phyloP scores from a whole-genome alignment of 129 eudicot genomes.

The Scalesia atractyloides region DNA sequence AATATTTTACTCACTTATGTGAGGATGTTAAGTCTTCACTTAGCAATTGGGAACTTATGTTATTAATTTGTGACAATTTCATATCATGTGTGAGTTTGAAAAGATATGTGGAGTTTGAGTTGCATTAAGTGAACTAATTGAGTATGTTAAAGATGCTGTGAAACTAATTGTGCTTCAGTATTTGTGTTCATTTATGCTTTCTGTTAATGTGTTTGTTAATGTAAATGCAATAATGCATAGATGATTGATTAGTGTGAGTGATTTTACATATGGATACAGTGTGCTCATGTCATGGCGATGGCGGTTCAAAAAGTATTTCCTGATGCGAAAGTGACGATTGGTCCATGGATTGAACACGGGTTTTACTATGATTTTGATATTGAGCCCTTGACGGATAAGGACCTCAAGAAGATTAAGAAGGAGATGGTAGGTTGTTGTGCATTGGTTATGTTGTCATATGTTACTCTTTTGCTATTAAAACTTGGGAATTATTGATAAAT shows the following conservation, averaged over 20 bases:
- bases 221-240: background rate
- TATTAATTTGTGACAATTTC: background rate
- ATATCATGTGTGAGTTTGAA: too few species aligned
- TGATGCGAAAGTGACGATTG: slow-evolving; percentile 95
- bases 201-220: background rate
- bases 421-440: slow-evolving; percentile 79
- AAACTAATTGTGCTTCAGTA: background rate
- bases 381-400: slow-evolving; percentile 91
- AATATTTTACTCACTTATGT: background rate
- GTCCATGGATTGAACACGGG: slow-evolving; percentile 99
- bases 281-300: slow-evolving; percentile 99
- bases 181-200: slow-evolving; percentile 2
- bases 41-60: slow-evolving; percentile 4
- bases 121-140: background rate
- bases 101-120: slow-evolving; percentile 9
- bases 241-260: slow-evolving; percentile 16
- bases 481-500: slow-evolving; percentile 38
- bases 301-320: slow-evolving; percentile 97
- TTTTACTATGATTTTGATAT: slow-evolving; percentile 95
- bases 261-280: slow-evolving; percentile 53
- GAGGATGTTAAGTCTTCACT: background rate
- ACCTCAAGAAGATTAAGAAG: slow-evolving; percentile 89
- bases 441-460: background rate
- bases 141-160: background rate
- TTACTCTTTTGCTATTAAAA: slow-evolving; percentile 4